These are phyloP conservation scores for Cytospora piceae DNA, from an alignment of 2,329 filamentous ascomycete species.

Conservation along the genomic window DNA sequence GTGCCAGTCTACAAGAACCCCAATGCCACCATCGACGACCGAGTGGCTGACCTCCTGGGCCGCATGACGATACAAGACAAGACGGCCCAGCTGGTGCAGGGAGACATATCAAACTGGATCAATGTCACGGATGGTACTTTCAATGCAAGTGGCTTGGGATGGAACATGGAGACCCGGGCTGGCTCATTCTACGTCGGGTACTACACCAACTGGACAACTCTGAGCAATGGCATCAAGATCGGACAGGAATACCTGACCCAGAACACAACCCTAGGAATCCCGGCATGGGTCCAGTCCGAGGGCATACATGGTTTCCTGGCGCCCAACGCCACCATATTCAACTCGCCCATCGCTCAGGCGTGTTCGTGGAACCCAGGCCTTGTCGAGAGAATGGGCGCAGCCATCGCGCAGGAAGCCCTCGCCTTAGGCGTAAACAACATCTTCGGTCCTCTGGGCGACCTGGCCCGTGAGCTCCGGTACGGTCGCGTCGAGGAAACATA, in stretches of 20 bases:
- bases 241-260: constrained; percentile 72
- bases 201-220: constrained; percentile 64
- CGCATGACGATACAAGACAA: constrained; percentile 79
- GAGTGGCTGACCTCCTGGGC: constrained; percentile 68
- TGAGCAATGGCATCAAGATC: constrained; percentile 64
- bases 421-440: constrained; percentile 74
- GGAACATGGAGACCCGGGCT: constrained; percentile 68
- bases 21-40: constrained; percentile 62
- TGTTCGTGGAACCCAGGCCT: constrained; percentile 71
- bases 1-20: constrained; percentile 65
- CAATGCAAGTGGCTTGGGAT: constrained; percentile 68
- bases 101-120: constrained; percentile 75
- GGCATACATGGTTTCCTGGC: constrained; percentile 74
- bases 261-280: constrained; percentile 70
- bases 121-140: constrained; percentile 68
- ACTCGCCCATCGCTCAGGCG: constrained; percentile 73
- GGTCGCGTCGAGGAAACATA: constrained; percentile 77
- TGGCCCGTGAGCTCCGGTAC: constrained; percentile 72
- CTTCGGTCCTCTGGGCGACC: constrained; percentile 71
- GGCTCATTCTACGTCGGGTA: constrained; percentile 75
- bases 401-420: constrained; percentile 67
- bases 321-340: constrained; percentile 77
- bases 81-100: constrained; percentile 68
- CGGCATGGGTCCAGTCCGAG: constrained; percentile 74
- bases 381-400: constrained; percentile 66